Conservation (phyloP, 306 rosid species). For the Morella rubra region DNA sequence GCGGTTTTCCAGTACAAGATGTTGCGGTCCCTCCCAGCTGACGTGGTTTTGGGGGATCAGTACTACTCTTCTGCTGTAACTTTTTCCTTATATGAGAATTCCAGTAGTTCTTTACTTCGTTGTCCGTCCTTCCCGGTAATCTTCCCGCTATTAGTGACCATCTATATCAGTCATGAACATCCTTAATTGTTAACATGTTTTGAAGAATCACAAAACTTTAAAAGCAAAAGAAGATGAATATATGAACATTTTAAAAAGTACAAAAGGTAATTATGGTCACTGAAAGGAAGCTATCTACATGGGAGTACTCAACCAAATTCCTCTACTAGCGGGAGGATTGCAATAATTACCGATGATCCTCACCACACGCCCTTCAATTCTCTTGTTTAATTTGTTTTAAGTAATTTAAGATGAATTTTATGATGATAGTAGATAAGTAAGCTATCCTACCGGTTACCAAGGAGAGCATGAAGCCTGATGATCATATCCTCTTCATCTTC, state of each 20-base stretch:
- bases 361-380: too few relatives aligned
- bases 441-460: slow-evolving; percentile 45
- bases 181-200: neutral
- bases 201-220: neutral
- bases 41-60: slow-evolving; percentile 16
- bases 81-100: slow-evolving; percentile 39
- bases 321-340: too few relatives aligned
- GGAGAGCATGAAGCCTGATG: slow-evolving; percentile 58
- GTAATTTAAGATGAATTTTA: too few relatives aligned
- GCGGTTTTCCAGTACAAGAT: neutral
- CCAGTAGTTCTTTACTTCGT: slow-evolving; percentile 52
- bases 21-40: neutral
- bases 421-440: neutral
- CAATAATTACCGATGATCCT: too few relatives aligned
- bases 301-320: too few relatives aligned
- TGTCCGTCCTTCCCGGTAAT: slow-evolving; percentile 54
- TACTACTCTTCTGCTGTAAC: slow-evolving; percentile 19
- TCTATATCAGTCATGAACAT: slow-evolving; percentile 19
- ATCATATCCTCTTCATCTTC: slow-evolving; percentile 58
- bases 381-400: too few relatives aligned
- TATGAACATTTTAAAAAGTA: neutral
- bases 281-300: neutral
- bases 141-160: slow-evolving; percentile 59
- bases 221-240: neutral
- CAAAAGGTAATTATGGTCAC: neutral